Base-by-base conservation (phyloP, 225 moss, liverwort and hornwort species). In the Physcomitrellopsis africana region DNA sequence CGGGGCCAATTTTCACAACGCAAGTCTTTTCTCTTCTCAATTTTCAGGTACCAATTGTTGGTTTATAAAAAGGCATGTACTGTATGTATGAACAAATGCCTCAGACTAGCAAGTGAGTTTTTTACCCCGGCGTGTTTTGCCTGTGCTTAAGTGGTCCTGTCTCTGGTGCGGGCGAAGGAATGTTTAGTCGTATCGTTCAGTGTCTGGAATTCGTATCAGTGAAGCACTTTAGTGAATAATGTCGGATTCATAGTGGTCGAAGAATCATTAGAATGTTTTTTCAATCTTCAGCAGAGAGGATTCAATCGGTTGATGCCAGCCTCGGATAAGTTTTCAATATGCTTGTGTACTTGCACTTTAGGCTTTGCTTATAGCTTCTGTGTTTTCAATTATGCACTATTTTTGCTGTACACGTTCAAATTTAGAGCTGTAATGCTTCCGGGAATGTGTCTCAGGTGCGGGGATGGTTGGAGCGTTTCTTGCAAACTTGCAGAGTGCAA, bases 1-100 rank as follows among this genome's bases (percentile, higher is more conserved):
- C 57, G 94, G 92, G 49, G 91, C 95, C 53, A 95, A 93, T 84
- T 94, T 95, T 45, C 86, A 99, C 73, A 83, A 94, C 68, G 94
- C 96, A 54, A 85, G 87, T 77, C 87, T 89, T 16, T 67, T 9
- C 44, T 86, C 78, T 16, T 85, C 84, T 59, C 70, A 78, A 47
- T 85, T 89, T 55, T 72, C 68, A 80, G 87, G 84, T 87, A 77
- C 11, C 14, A 3, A 41, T 44, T 18, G 11, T n/a, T 26, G 37
- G 11, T 7, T 51, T 23, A 3, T 48, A 59, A 56, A 16, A 44
- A 27, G 8, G 27, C 16, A 51, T 60, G 32, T 29, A 6, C 62
- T 60, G 59, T 8, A 48, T 49, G 76, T 51, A 29, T 24, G 12
- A 22, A 37, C 15, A 16, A 57, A 29, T 67, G 67, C 10, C 0